A percentile compares a stretch with the other conserved stretches of the same genome.
Conservation (phyloP, 352 stramenopile species). For the Blastocystis sp. region DNA sequence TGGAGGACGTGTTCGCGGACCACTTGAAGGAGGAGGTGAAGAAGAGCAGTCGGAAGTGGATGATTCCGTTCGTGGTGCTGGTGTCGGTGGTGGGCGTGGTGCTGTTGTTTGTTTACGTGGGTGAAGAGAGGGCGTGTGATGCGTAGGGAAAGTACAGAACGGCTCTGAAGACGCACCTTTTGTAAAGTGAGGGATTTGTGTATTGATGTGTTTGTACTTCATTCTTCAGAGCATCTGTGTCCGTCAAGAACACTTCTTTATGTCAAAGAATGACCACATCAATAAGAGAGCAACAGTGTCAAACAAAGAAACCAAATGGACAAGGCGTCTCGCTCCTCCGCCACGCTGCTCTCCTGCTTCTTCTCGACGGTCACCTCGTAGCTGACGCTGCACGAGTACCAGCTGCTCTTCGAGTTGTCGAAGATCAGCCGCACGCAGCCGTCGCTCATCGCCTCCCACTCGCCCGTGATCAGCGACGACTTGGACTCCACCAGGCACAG, state of each 20-base stretch:
- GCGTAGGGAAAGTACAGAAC: conserved; percentile 25
- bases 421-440: conserved; percentile 26
- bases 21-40: conserved; percentile 51
- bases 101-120: conserved; percentile 26
- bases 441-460: conserved; percentile 7
- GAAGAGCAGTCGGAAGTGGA: conserved; percentile 2
- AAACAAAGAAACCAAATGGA: neutral
- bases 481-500: neutral
- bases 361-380: conserved; percentile 52
- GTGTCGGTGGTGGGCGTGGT: conserved; percentile 20
- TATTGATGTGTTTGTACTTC: too few species aligned
- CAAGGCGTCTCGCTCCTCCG: neutral
- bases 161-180: conserved; percentile 50
- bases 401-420: conserved; percentile 62
- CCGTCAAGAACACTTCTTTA: too few species aligned
- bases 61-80: conserved; percentile 63
- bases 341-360: neutral
- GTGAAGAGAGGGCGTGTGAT: neutral
- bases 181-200: conserved; percentile 28
- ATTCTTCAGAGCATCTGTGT: too few species aligned
- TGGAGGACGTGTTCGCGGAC: conserved; percentile 36
- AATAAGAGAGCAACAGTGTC: neutral
- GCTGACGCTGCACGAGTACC: conserved; percentile 48
- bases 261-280: too few species aligned
- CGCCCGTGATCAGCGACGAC: conserved; percentile 13